phyloP scores from a whole-genome alignment of 2,329 filamentous ascomycete species.

The Fusarium luffae region DNA sequence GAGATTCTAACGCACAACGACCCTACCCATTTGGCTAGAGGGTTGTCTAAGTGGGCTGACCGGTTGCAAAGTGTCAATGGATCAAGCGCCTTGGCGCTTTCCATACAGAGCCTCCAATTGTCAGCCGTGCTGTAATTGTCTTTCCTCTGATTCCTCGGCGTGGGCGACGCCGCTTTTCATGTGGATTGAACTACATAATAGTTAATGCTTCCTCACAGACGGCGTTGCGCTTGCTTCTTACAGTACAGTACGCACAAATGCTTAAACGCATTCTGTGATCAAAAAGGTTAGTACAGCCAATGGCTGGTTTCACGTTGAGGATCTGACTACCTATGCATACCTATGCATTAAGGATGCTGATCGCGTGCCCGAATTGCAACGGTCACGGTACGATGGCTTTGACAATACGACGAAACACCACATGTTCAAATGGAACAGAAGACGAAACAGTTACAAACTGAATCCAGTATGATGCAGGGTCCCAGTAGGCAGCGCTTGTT shows the following conservation, averaged over 20 bases:
- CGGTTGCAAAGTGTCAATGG: constrained; percentile 33
- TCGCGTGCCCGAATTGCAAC: constrained; percentile 17
- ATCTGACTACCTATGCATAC: background rate
- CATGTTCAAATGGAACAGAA: background rate
- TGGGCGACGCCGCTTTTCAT: constrained; percentile 14
- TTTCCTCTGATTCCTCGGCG: constrained; percentile 36
- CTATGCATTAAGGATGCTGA: constrained; percentile 2
- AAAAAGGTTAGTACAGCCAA: background rate
- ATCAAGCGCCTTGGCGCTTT: constrained; percentile 37
- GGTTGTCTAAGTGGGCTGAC: constrained; percentile 19
- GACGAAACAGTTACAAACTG: background rate
- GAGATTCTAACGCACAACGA: background rate
- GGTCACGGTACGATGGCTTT: background rate
- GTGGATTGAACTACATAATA: constrained; percentile 22
- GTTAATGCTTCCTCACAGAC: constrained; percentile 4
- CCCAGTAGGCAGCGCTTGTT: background rate
- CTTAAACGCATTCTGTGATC: background rate
- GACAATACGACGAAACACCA: background rate
- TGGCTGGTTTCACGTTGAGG: background rate
- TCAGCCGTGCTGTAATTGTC: constrained; percentile 36
- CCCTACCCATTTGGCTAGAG: constrained; percentile 1
- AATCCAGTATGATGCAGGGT: background rate
- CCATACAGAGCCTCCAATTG: constrained; percentile 33
- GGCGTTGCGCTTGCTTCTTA: constrained; percentile 13
- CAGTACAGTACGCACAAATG: background rate